Base-by-base conservation (phyloP, 768 basidiomycete species). In the Boletus rex-veris region DNA sequence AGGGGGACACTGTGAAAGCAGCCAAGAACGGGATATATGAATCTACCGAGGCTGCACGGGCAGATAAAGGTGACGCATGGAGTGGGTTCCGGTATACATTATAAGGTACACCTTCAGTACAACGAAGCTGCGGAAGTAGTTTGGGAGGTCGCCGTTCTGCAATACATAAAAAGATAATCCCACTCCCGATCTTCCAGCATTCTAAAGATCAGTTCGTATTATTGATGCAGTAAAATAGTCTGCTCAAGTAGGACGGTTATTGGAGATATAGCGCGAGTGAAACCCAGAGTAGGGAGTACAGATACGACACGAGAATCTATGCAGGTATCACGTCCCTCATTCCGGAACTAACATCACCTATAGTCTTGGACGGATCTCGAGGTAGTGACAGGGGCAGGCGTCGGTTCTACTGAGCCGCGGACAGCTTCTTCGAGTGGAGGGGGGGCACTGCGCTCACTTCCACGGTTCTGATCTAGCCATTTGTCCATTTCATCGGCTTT, bases 401-500 rank as follows among this genome's bases (percentile, higher is more conserved):
- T 54, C 18, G 80, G 77, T 47, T 72, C 71, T 37, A 50, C 48
- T 19, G 72, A 70, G 39, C 75, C 77, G 11, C 69, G 70, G 7
- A 73, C 50, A 48, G 70, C 64, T 48, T 74, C 72, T 66, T 86
- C 85, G 11, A 85, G 70, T 4, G 86, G 84, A 37, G 85, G 82
- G 19, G 83, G 83, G n/a, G 83, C 82, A 59, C 81, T 82, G 45
- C 79, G 77, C 62, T 82, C 82, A 36, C 63, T 64, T 38, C 78
- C 79, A 36, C 78, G 79, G 66, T 92, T 82, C 66, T 88, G 82
- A 64, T 96, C 92, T n/a, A 96, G 80, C 89, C 93, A 96, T 68
- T 88, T 90, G 74, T 97, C 94, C 95, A 98, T 97, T 60, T 96
- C 92, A 67, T 96, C 93, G 24, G 82, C 76, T 53, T 82, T 80